Percentiles rank a stretch among this genome's conserved stretches.
Conservation (phyloP, 2,329 filamentous ascomycete species). For the Trichoderma semiorbis region DNA sequence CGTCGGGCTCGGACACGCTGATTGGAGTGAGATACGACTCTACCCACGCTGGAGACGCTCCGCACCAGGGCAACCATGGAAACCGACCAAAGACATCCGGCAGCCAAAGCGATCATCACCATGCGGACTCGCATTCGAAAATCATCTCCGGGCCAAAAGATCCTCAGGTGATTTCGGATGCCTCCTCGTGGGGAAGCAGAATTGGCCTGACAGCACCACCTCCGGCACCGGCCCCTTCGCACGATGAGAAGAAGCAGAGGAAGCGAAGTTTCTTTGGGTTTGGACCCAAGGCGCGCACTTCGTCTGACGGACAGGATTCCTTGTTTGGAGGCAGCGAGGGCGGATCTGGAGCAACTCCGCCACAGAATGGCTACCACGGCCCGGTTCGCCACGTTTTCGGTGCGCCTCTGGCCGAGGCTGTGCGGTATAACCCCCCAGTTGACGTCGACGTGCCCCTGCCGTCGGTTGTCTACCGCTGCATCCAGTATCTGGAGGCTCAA, state of each 20-base stretch:
- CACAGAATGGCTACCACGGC: constrained; percentile 45
- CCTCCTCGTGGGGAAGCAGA: constrained; percentile 82
- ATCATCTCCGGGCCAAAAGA: constrained; percentile 84
- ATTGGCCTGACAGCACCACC: constrained; percentile 47
- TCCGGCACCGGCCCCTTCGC: constrained; percentile 43
- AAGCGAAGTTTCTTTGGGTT: constrained; percentile 77
- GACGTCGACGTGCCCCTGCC: constrained; percentile 75
- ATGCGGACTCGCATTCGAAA: constrained; percentile 38
- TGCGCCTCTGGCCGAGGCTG: constrained; percentile 78
- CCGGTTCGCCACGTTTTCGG: constrained; percentile 75
- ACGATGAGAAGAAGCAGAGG: constrained; percentile 74
- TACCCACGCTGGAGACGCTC: constrained; percentile 50
- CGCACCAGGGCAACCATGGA: constrained; percentile 39
- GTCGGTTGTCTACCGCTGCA: constrained; percentile 90
- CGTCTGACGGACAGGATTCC: constrained; percentile 56
- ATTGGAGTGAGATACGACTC: constrained; percentile 59
- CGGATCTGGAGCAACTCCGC: constrained; percentile 43
- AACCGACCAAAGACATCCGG: constrained; percentile 36
- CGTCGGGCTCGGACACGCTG: constrained; percentile 44
- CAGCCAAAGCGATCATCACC: constrained; percentile 32
- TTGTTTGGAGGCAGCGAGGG: constrained; percentile 49
- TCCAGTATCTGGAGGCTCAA: constrained; percentile 85
- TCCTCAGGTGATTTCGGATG: constrained; percentile 77
- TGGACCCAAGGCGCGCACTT: constrained; percentile 57
- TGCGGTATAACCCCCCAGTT: constrained; percentile 70